Percentiles rank a stretch among this genome's conserved stretches.
phyloP scores from a whole-genome alignment of 306 rosid genomes.

The Sicyos baderoa region DNA sequence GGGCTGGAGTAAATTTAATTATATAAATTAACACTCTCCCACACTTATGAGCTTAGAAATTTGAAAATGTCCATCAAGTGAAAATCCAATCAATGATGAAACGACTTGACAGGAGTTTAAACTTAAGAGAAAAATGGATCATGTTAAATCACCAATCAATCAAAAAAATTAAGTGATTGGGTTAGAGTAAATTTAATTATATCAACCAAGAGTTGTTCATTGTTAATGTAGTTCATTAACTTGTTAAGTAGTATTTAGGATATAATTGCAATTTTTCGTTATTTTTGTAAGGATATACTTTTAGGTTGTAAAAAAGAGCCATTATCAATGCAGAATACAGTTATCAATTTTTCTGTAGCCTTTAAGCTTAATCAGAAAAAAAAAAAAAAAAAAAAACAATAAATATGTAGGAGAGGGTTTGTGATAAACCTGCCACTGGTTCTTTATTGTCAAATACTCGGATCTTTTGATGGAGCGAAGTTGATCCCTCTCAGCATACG shows the following conservation, averaged over 20 bases:
- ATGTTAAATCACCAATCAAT: no score
- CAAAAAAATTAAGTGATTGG: no score
- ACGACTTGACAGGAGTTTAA: no score
- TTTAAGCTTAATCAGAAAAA: slow-evolving; percentile 17
- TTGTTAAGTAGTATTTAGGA: not conserved
- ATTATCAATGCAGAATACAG: not conserved
- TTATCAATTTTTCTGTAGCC: not conserved
- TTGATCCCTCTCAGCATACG: slow-evolving; percentile 89
- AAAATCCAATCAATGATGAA: no score
- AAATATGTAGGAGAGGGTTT: not conserved
- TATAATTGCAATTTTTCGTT: no score
- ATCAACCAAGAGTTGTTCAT: not conserved
- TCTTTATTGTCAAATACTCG: slow-evolving; percentile 73
- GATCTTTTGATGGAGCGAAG: slow-evolving; percentile 56
- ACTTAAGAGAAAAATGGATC: no score
- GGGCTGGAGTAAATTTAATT: no score
- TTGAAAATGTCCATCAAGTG: no score
- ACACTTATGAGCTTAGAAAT: no score
- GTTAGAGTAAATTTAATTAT: no score
- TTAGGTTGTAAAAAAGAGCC: not conserved
- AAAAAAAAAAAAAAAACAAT: not conserved
- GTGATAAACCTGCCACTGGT: slow-evolving; percentile 87
- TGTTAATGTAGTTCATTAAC: not conserved
- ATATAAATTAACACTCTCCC: no score
- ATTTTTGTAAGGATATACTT: not conserved